Evolutionary conservation across 148 eudicot genomes (phyloP).

Genomic region (Chenopodium album): DNA sequence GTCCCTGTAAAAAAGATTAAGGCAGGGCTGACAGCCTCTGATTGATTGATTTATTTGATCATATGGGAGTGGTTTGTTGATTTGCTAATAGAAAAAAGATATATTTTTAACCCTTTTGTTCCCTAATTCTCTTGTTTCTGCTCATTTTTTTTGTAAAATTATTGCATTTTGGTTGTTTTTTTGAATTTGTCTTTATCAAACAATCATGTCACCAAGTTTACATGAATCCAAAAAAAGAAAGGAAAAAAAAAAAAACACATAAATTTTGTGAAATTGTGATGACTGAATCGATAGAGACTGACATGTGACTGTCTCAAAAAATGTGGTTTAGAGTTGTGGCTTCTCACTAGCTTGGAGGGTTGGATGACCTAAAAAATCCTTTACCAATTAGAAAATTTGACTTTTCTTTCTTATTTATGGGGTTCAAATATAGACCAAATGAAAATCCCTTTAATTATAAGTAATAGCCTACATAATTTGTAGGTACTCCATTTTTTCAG

Average conservation of each 20-base stretch:
- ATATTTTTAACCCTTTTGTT: neutral
- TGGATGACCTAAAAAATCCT: neutral
- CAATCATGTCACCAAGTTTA: too few relatives aligned
- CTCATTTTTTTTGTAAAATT: neutral
- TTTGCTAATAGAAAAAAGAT: constrained; percentile 3
- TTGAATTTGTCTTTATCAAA: too few relatives aligned
- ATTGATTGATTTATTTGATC: constrained; percentile 23
- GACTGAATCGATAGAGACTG: too few relatives aligned
- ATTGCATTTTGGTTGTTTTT: neutral
- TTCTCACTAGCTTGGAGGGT: neutral
- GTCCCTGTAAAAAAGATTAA: neutral
- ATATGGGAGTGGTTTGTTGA: constrained; percentile 17
- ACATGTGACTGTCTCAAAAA: too few relatives aligned
- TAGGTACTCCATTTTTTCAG: too few relatives aligned
- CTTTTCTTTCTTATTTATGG: neutral
- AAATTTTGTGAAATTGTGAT: too few relatives aligned
- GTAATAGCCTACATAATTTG: too few relatives aligned
- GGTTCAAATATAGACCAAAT: neutral
- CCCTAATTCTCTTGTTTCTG: too few relatives aligned
- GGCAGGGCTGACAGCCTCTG: constrained; percentile 19
- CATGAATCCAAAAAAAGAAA: neutral
- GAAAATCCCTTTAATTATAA: too few relatives aligned
- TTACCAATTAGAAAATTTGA: too few relatives aligned
- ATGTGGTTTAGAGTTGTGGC: neutral
- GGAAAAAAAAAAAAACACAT: neutral